phyloP scores from a whole-genome alignment of 257 asterid species.

The Ballota nigra region DNA sequence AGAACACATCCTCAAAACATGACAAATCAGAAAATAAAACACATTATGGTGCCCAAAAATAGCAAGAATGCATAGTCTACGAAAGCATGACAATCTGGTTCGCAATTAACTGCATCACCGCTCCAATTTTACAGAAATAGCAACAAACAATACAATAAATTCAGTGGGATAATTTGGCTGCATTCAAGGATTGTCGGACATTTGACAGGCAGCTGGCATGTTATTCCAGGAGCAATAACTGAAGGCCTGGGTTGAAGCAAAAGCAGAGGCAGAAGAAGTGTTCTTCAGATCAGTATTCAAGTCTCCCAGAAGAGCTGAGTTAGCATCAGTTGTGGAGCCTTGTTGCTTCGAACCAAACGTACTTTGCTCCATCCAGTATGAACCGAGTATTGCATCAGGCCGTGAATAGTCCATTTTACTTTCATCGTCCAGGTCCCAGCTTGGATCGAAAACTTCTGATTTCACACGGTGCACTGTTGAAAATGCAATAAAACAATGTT shows the following conservation, averaged over 20 bases:
- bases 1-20: constrained; percentile 1
- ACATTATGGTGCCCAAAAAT: neutral
- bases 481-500: constrained; percentile 7
- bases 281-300: constrained; percentile 26
- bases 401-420: constrained; percentile 27
- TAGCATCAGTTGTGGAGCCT: constrained; percentile 22
- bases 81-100: neutral
- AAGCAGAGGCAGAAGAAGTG: constrained; percentile 12
- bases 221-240: constrained; percentile 44
- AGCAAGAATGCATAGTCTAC: neutral
- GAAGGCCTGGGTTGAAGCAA: constrained; percentile 28
- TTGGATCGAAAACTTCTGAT: constrained; percentile 38
- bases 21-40: neutral
- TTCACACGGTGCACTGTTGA: constrained; percentile 36
- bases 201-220: constrained; percentile 45
- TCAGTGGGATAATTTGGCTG: neutral
- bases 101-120: constrained; percentile 5
- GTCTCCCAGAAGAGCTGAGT: constrained; percentile 26
- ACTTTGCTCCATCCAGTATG: constrained; percentile 42
- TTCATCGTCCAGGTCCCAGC: constrained; percentile 37
- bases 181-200: constrained; percentile 36
- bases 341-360: constrained; percentile 24
- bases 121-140: constrained; percentile 19
- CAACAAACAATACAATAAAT: constrained; percentile 25
- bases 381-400: constrained; percentile 51